Evolutionary conservation across 176 grass and related monocot genomes (phyloP), one percentile per base, ranked within the genome.

Genomic region (Eremochloa ophiuroides): DNA sequence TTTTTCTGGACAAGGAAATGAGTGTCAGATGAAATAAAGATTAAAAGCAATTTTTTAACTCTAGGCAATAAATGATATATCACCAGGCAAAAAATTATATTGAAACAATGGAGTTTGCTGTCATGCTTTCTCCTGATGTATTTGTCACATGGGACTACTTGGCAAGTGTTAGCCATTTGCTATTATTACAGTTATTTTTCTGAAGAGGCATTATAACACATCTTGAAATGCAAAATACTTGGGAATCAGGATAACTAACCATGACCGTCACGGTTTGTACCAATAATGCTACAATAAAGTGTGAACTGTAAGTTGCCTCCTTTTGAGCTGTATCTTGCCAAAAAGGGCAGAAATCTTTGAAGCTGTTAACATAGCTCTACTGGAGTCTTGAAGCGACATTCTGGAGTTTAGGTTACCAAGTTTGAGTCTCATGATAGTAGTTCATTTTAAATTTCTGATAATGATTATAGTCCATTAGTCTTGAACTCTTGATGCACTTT

Each of bases 231-330:
- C 18, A 72, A 27, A 62, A 47, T 78, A 29, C 30, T 7, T 31
- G 22, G 26, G 43, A 66, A 74, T 80, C 30, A 80, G 26, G 34
- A 74, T 74, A 66, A 68, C 61, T 18, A 44, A n/a, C n/a, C 0
- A 56, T 63, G 30, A 41, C 4, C 29, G 23, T 25, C 17, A 73
- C 1, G 22, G n/a, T 80, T 86, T 80, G 14, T 62, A 56, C 17
- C 22, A 74, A 46, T 68, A 20, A 43, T 53, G 9, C n/a, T 47
- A 78, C 40, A 72, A 8, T 78, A 13, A 66, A 68, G 27, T 86
- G 69, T 20, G 27, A 68, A 59, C 15, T 0, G 9, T 41, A 58
- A 81, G 23, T 59, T 81, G 25, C 2, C 1, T 14, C 51, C 37
- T 43, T 86, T 74, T 65, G 65, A 65, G 47, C 26, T 64, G 39